Evolutionary conservation across 139 green algal genomes (phyloP).

Genomic region (Chlorella sp.): DNA sequence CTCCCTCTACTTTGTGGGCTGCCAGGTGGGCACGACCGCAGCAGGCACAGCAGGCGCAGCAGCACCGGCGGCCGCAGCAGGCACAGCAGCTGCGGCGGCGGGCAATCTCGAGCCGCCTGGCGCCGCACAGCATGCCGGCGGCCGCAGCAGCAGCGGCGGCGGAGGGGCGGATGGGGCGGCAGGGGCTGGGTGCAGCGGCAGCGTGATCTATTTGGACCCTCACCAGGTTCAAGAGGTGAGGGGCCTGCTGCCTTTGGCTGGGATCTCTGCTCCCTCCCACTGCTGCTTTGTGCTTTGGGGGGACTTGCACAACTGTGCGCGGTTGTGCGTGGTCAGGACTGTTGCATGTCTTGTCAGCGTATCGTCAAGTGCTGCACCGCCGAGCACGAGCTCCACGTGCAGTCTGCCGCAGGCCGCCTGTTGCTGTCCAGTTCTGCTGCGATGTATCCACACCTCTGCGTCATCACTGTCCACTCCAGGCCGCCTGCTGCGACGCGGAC

Average conservation of each 20-base stretch:
- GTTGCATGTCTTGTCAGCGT: no score
- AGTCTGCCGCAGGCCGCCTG: no score
- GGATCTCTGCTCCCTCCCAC: neutral
- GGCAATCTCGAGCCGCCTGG: no score
- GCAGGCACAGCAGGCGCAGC: neutral
- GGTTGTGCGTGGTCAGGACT: no score
- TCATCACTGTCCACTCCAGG: neutral
- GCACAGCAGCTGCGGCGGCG: neutral
- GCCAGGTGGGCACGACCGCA: slow-evolving; percentile 49
- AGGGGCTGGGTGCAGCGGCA: neutral
- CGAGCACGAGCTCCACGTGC: no score
- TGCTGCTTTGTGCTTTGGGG: no score
- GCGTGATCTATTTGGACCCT: slow-evolving; percentile 47
- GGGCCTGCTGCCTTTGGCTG: neutral
- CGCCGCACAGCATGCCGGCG: neutral
- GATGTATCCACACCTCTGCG: no score
- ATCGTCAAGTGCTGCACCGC: no score
- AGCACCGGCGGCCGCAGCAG: neutral
- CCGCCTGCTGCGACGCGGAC: slow-evolving; percentile 30
- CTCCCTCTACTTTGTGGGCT: slow-evolving; percentile 90
- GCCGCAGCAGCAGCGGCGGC: neutral
- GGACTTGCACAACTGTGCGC: no score
- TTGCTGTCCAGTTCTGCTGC: no score
- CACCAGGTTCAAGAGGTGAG: slow-evolving; percentile 51
- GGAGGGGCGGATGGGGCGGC: neutral